Base-by-base conservation (phyloP, 2,329 filamentous ascomycete genomes). In the Hawksworthiomyces lignivorus region DNA sequence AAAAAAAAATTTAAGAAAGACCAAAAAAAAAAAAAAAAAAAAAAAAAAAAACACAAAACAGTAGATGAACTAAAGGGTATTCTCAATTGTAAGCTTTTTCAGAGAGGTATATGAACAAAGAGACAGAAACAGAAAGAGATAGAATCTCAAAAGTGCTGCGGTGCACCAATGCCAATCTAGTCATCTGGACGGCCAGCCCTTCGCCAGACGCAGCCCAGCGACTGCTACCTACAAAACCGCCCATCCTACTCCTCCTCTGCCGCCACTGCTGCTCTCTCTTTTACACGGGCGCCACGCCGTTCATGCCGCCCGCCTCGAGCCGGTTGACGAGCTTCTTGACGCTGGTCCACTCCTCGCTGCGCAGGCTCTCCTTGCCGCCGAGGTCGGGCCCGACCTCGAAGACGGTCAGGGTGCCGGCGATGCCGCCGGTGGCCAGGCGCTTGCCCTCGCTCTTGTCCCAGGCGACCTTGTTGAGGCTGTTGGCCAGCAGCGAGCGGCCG, bases 401-500 rank as follows among this genome's bases (percentile, higher is more conserved):
- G 7, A 98, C 79, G 0, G 85, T 95, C 18, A 96, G 72, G 2
- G 87, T 80, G 10, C 90, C 90, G 56, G 96, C 89, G 47, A 98
- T 82, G 4, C 92, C 92, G 33, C 92, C 94, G 0, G 88, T 88
- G 2, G 90, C 92, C 38, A 97, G 68, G 39, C 86, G 76, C 62
- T 84, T 84, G 36, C 92, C 94, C 58, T 96, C 89, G 33, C 79
- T 82, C 54, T 81, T 80, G 64, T 98, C 92, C 92, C 92, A 98
- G 1, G 87, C 84, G 32, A 96, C 70, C 67, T 92, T 94, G 63
- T 98, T 98, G 55, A 98, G 65, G 59, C 88, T 94, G 65, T 87
- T 84, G 44, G 82, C 85, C 54, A 90, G 72, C 60, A 87, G 78
- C 21, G 79, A 76, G 61, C 77, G 64, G 48, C 80, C 75, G 35